phyloP scores from a whole-genome alignment of 371 early-diverging fungal species.

The Capniomyces stellatus region DNA sequence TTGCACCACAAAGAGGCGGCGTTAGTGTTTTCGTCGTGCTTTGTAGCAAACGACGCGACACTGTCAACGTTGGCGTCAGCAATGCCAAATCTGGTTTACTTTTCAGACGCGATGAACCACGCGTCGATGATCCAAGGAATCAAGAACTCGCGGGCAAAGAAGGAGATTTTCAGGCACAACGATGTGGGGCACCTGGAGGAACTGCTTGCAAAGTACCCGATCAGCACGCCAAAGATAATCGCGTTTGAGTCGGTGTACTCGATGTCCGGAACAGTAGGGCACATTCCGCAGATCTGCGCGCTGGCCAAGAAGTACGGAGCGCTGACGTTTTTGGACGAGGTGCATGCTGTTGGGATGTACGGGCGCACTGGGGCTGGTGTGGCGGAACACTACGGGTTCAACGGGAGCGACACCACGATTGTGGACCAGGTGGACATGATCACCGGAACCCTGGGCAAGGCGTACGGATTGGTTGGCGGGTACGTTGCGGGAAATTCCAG shows the following conservation, averaged over 20 bases:
- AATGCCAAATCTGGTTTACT: conserved; percentile 83
- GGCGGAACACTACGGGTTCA: conserved; percentile 83
- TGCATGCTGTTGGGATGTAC: conserved; percentile 98
- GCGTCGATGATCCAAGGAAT: conserved; percentile 99
- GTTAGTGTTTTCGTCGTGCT: conserved; percentile 94
- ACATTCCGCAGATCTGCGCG: conserved; percentile 77
- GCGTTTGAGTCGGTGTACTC: conserved; percentile 97
- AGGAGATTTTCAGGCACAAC: conserved; percentile 90
- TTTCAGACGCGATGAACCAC: conserved; percentile 88
- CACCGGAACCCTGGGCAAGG: conserved; percentile 95
- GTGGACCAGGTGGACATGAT: conserved; percentile 90
- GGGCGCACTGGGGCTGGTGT: conserved; percentile 92
- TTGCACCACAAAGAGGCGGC: conserved; percentile 86
- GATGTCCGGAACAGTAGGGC: conserved; percentile 96
- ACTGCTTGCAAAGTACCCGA: conserved; percentile 57
- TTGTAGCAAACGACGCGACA: conserved; percentile 96
- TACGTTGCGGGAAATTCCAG: conserved; percentile 83
- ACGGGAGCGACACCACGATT: conserved; percentile 37
- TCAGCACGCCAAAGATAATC: conserved; percentile 80
- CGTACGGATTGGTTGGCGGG: conserved; percentile 94
- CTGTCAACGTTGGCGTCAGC: conserved; percentile 78
- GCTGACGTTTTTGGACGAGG: conserved; percentile 95
- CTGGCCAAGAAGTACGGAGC: conserved; percentile 95
- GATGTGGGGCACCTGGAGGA: conserved; percentile 79
- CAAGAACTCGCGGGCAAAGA: conserved; percentile 72